Conservation (phyloP, 2,329 filamentous ascomycete species). For the Hypoxylon rubiginosum region DNA sequence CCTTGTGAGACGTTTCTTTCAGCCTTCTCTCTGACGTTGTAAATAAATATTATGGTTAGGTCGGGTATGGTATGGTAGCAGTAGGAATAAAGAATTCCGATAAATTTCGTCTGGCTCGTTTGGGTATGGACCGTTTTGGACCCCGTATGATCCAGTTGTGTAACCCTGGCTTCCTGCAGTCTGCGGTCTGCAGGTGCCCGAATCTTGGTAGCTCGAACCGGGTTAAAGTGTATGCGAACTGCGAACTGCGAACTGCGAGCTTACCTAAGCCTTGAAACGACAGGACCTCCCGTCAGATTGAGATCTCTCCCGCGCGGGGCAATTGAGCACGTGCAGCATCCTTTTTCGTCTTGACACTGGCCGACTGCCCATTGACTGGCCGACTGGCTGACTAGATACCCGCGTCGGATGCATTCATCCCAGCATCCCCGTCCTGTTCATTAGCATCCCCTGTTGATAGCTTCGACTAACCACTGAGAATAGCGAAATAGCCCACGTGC, state of each 20-base stretch:
- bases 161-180: constrained; percentile 1
- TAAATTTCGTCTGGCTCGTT: constrained; percentile 34
- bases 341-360: no score
- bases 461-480: constrained; percentile 30
- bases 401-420: not conserved
- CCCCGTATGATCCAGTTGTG: constrained; percentile 10
- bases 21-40: constrained; percentile 41
- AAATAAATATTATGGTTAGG: constrained; percentile 9
- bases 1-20: constrained; percentile 38
- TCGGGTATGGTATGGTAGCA: not conserved
- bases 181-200: constrained; percentile 7
- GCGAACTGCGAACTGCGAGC: not conserved
- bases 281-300: no score
- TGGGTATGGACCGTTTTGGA: constrained; percentile 12
- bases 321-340: constrained; percentile 33
- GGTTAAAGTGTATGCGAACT: constrained; percentile 20
- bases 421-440: constrained; percentile 3
- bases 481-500: constrained; percentile 30
- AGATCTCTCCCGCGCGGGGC: constrained; percentile 29
- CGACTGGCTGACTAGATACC: no score
- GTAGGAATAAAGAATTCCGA: not conserved
- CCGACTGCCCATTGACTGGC: no score
- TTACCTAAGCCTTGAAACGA: constrained; percentile 6
- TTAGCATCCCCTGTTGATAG: not conserved
- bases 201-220: not conserved